These are phyloP conservation scores for Rhynchosporium graminicola DNA, from an alignment of 2,329 filamentous ascomycete species.

Conservation along the genomic window DNA sequence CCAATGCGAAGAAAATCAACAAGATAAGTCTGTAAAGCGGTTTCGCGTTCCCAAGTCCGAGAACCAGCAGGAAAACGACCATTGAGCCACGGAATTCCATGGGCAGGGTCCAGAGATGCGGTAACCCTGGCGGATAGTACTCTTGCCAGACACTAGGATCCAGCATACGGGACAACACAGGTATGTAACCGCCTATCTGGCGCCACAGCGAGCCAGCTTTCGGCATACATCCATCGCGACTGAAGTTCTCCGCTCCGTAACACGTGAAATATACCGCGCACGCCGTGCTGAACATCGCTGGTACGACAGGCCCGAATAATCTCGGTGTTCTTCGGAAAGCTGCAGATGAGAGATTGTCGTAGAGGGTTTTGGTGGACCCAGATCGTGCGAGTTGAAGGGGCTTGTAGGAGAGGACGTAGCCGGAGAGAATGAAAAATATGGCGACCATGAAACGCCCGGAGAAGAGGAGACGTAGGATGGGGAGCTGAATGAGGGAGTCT, in stretches of 20 bases:
- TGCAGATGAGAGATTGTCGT: constrained; percentile 32
- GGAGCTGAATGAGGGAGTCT: constrained; percentile 15
- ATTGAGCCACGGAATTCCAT: constrained; percentile 16
- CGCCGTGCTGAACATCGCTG: constrained; percentile 8
- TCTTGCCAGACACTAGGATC: constrained; percentile 10
- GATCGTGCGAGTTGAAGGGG: constrained; percentile 39
- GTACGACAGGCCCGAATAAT: constrained; percentile 10
- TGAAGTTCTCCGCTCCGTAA: constrained; percentile 2
- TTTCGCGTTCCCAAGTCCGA: constrained; percentile 1
- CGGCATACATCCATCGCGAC: not conserved
- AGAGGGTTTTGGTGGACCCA: constrained; percentile 42
- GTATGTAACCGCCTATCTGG: constrained; percentile 28
- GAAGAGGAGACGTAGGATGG: constrained; percentile 17
- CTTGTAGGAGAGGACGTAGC: constrained; percentile 47
- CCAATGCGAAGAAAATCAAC: constrained; percentile 1
- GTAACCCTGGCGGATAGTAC: constrained; percentile 4
- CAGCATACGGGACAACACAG: not conserved
- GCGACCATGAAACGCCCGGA: constrained; percentile 47
- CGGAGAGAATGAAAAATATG: constrained; percentile 51
- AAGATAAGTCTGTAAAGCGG: not conserved
- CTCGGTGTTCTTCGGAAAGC: constrained; percentile 13
- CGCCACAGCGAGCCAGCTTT: not conserved
- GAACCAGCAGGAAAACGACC: constrained; percentile 13
- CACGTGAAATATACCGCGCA: not conserved
- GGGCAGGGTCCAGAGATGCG: constrained; percentile 17